Base-by-base conservation (phyloP, 2,329 filamentous ascomycete genomes). In the Hymenoscyphus salicellus region DNA sequence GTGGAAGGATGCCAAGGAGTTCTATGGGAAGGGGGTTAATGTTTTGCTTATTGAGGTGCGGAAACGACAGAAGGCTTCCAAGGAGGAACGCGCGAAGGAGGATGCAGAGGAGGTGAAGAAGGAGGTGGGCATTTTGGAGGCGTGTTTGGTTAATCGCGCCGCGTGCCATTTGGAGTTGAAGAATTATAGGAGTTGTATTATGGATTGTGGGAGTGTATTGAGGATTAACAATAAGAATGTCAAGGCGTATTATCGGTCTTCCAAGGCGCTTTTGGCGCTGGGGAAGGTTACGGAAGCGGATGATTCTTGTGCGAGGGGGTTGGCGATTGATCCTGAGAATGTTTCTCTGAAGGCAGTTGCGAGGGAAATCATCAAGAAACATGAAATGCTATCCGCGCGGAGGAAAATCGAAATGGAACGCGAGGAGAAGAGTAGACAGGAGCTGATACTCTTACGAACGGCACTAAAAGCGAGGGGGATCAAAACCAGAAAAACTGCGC, bases 171-270 rank as follows among this genome's bases (percentile, higher is more conserved):
- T 99, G 66, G 89, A 93, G 77, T 83, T 97, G 69, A 86, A 87
- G 75, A 99, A 99, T 80, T 95, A 93, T 79, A 89, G 94, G 68
- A 89, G 87, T 68, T 93, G 90, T 78, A 96, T 89, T 73, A 83
- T 89, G 58, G 95, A 98, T 81, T 95, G 93, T 77, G 90, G 89
- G 1, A 83, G 86, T 7, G 89, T 91, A 1, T 83, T 99, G 66
- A 86, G 87, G 46, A 81, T 97, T 65, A 96, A 97, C 78, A 84
- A 88, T 2, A 77, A 76, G 60, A 97, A 97, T 76, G 77, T 96
- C 73, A 99, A 99, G 80, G 94, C 95, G 0, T 92, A 89, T 79
- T 99, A 96, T 78, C 90, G 95, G 68, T 93, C 90, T 63, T 86
- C 90, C 2, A 83, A 84, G 65, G 94, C 95, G 3, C 84, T 96